A percentile compares a stretch with the other conserved stretches of the same genome.
These are phyloP conservation scores for Physcomitrium patens DNA, from an alignment of 225 moss, liverwort and hornwort genomes.

Conservation along the genomic window DNA sequence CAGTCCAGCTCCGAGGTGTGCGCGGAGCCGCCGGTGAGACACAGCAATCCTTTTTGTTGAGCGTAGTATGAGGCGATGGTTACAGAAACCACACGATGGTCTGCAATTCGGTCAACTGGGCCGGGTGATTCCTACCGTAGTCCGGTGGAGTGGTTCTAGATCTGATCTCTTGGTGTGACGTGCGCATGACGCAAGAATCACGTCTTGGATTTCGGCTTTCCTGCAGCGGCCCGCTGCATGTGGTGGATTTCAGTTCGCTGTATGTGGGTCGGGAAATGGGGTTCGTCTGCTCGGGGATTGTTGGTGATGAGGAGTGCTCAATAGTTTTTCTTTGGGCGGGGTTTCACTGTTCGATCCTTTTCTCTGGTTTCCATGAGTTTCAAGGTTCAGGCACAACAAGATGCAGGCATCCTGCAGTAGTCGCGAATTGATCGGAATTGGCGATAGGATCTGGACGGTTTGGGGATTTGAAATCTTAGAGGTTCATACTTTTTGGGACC, in stretches of 20 bases:
- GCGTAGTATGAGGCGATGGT: slow-evolving; percentile 39
- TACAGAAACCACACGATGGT: slow-evolving; percentile 25
- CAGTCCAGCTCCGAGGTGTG: slow-evolving; percentile 29
- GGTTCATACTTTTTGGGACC: not conserved
- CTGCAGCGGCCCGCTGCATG: slow-evolving; percentile 31
- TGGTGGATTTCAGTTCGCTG: slow-evolving; percentile 17
- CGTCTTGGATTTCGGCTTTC: not conserved
- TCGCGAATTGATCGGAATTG: slow-evolving; percentile 8
- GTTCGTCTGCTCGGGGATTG: not conserved
- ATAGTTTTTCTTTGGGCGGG: not conserved
- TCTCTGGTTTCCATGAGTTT: slow-evolving; percentile 9
- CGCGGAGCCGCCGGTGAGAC: slow-evolving; percentile 37
- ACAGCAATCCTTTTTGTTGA: slow-evolving; percentile 20
- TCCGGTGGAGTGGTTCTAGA: slow-evolving; percentile 16
- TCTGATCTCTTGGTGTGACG: slow-evolving; percentile 10
- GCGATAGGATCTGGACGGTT: slow-evolving; percentile 30
- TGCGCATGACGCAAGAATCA: not conserved
- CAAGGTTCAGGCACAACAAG: not conserved
- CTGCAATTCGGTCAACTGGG: slow-evolving; percentile 21
- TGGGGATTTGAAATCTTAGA: not conserved
- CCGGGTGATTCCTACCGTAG: not conserved
- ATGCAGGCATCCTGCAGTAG: slow-evolving; percentile 26
- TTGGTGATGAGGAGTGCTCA: not conserved
- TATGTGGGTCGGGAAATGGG: not conserved
- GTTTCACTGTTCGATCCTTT: not conserved